Percentiles rank a stretch among this genome's conserved stretches.
phyloP scores from a whole-genome alignment of 495 filamentous ascomycete species.

The Penicillium waksmanii region DNA sequence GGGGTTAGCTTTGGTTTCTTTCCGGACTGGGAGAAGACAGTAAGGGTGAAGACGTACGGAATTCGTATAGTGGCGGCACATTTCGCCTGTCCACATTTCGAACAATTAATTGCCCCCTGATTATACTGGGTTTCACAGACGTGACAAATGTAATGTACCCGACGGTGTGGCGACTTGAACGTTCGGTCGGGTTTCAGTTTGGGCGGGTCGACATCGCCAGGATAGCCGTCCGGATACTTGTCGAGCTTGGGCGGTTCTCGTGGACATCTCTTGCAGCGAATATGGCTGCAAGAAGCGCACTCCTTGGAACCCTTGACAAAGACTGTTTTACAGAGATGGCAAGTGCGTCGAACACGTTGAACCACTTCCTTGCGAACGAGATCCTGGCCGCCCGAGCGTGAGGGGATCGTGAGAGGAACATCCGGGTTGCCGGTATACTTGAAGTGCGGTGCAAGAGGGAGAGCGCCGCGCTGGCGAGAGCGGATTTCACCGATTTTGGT shows the following conservation, averaged over 20 bases:
- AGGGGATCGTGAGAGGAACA: conserved; percentile 58
- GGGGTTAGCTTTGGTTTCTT: conserved; percentile 37
- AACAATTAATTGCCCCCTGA: conserved; percentile 53
- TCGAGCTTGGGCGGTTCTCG: conserved; percentile 73
- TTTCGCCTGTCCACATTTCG: conserved; percentile 63
- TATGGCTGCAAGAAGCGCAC: conserved; percentile 73
- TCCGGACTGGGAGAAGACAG: neutral
- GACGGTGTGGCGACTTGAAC: conserved; percentile 47
- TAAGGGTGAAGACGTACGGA: conserved; percentile 45
- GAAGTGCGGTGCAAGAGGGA: conserved; percentile 17
- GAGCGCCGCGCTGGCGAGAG: conserved; percentile 13
- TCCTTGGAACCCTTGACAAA: conserved; percentile 63
- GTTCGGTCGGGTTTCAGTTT: conserved; percentile 38
- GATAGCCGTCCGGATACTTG: conserved; percentile 78
- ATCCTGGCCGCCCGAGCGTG: conserved; percentile 70
- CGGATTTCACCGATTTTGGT: conserved; percentile 31
- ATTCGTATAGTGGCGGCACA: conserved; percentile 50
- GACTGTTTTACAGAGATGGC: conserved; percentile 71
- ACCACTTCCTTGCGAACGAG: conserved; percentile 65
- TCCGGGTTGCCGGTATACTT: conserved; percentile 18
- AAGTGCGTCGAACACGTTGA: conserved; percentile 74
- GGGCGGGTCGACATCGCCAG: conserved; percentile 63
- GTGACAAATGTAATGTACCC: conserved; percentile 66
- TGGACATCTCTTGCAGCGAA: conserved; percentile 80
- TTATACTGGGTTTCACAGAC: conserved; percentile 61